Percentiles rank a stretch among this genome's conserved stretches.
phyloP scores from a whole-genome alignment of 176 grass and related monocot species.

The Coix lacrymajobi region DNA sequence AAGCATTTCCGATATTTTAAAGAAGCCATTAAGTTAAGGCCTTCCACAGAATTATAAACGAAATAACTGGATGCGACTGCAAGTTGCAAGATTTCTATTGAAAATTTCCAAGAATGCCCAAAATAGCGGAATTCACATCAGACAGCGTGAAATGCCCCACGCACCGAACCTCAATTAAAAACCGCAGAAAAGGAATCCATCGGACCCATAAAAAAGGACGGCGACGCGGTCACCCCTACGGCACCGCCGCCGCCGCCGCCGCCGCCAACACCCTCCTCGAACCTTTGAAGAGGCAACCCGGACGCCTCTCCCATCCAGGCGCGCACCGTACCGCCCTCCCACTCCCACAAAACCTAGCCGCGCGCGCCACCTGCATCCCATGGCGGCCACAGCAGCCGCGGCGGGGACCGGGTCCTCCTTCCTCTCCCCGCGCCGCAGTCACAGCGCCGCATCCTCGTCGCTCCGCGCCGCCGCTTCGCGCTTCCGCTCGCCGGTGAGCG shows the following conservation, averaged over 20 bases:
- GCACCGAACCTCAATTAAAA: neutral
- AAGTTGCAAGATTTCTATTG: neutral
- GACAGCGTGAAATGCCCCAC: no score
- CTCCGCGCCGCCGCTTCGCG: conserved; percentile 18
- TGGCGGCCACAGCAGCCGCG: conserved; percentile 36
- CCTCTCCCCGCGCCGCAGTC: conserved; percentile 18
- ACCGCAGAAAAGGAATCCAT: neutral
- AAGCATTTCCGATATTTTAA: neutral
- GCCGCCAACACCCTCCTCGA: neutral
- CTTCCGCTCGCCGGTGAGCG: conserved; percentile 48
- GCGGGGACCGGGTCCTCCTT: conserved; percentile 24
- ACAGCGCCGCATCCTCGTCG: neutral
- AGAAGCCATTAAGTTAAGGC: neutral
- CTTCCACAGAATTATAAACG: neutral
- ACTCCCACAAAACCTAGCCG: conserved; percentile 20
- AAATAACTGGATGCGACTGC: neutral
- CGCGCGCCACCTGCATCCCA: neutral
- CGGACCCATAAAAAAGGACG: neutral
- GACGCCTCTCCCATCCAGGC: neutral
- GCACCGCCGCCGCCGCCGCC: conserved; percentile 16
- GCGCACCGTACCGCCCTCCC: neutral
- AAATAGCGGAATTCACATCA: neutral
- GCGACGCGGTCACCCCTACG: neutral
- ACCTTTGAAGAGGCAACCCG: neutral
- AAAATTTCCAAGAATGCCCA: neutral